Conservation (phyloP, 169 alveolate genomes). For the Eimeria falciformis region DNA sequence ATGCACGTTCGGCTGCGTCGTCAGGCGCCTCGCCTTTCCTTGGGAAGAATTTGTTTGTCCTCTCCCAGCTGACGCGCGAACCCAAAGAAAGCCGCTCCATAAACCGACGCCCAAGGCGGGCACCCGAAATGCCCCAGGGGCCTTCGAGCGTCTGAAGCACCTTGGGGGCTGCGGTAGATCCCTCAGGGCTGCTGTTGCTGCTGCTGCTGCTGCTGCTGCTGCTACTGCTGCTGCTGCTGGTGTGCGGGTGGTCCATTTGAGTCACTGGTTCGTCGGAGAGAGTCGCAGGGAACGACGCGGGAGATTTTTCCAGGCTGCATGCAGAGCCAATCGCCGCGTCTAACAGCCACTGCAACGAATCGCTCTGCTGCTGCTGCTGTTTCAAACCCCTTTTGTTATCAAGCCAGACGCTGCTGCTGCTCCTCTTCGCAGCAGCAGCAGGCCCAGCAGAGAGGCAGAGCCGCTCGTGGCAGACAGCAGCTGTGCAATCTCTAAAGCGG, state of each 20-base stretch:
- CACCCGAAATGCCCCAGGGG: slow-evolving; percentile 21
- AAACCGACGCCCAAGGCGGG: slow-evolving; percentile 14
- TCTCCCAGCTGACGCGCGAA: neutral
- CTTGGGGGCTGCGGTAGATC: neutral
- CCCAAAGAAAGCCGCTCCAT: slow-evolving; percentile 23
- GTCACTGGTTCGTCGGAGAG: neutral
- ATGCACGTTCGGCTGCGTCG: slow-evolving; percentile 55
- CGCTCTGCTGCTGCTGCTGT: no score
- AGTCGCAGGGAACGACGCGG: no score
- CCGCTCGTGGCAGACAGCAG: slow-evolving; percentile 46
- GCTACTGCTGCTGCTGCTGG: neutral
- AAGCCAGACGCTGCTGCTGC: no score
- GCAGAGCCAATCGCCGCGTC: no score
- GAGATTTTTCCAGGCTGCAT: no score
- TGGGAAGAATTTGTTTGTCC: slow-evolving; percentile 25
- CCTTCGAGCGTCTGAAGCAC: slow-evolving; percentile 7
- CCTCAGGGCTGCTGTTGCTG: neutral
- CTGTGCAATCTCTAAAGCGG: slow-evolving; percentile 50
- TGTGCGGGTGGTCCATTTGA: neutral
- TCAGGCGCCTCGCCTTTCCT: slow-evolving; percentile 4
- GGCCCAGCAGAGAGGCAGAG: neutral
- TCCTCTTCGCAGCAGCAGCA: no score
- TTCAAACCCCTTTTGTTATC: no score
- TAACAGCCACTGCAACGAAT: no score
- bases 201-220: slow-evolving; percentile 1